phyloP scores from a whole-genome alignment of 129 eudicot genomes.

The Helichrysum umbraculigerum region DNA sequence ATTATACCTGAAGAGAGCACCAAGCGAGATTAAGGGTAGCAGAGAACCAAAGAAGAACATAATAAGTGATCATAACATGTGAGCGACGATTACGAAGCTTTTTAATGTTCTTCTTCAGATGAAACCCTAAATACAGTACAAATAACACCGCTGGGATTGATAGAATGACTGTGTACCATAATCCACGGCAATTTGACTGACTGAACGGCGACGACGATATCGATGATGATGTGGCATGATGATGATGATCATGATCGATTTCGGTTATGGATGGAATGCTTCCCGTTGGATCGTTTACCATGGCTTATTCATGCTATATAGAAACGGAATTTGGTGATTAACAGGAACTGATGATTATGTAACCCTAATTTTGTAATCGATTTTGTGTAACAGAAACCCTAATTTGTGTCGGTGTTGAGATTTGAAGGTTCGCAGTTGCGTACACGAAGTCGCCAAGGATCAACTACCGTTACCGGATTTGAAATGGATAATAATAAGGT shows the following conservation, averaged over 20 bases:
- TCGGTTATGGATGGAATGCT: constrained; percentile 30
- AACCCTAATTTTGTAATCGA: constrained; percentile 27
- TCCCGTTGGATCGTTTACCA: constrained; percentile 20
- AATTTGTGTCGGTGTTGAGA: constrained; percentile 28
- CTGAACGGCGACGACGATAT: constrained; percentile 10
- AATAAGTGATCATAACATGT: constrained; percentile 68
- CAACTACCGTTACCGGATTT: not conserved
- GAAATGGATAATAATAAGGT: too few relatives aligned
- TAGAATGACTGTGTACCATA: constrained; percentile 56
- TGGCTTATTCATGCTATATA: constrained; percentile 30
- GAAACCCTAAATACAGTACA: constrained; percentile 63
- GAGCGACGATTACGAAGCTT: constrained; percentile 62
- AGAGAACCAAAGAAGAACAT: constrained; percentile 62
- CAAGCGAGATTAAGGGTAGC: constrained; percentile 65
- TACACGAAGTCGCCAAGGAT: not conserved
- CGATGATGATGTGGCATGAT: constrained; percentile 9
- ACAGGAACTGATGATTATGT: constrained; percentile 17
- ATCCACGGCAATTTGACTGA: constrained; percentile 49
- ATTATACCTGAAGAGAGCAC: constrained; percentile 63
- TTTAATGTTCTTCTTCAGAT: constrained; percentile 50
- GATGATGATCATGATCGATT: constrained; percentile 18
- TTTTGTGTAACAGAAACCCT: constrained; percentile 28
- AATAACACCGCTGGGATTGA: constrained; percentile 54
- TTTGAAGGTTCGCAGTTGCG: constrained; percentile 21
- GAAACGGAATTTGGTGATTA: not conserved